These are phyloP conservation scores for Mallotus nudiflorus DNA, from an alignment of 345 rosid species.

Conservation along the genomic window DNA sequence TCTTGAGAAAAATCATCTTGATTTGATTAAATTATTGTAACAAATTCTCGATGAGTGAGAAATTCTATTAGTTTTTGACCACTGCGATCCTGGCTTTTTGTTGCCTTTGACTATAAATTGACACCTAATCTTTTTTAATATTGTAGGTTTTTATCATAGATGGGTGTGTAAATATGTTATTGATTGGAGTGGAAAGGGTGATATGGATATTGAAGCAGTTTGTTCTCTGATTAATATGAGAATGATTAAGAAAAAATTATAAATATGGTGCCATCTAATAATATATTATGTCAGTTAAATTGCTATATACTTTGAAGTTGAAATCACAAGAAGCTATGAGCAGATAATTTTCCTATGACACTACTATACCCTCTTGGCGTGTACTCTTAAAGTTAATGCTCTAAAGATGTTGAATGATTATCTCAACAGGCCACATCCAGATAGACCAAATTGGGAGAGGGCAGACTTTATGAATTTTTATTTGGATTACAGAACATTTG, in stretches of 20 bases:
- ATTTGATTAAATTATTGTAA: background rate
- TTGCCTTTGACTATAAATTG: background rate
- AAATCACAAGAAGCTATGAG: constrained; percentile 3
- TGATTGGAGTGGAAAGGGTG: no score
- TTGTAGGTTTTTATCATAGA: no score
- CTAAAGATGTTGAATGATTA: background rate
- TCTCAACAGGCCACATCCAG: background rate
- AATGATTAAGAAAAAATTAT: no score
- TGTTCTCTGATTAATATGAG: no score
- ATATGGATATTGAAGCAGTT: no score
- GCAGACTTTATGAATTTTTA: background rate
- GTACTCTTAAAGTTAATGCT: background rate
- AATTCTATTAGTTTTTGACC: background rate
- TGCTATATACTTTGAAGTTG: background rate
- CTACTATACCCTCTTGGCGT: background rate
- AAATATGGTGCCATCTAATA: no score
- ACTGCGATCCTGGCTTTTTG: background rate
- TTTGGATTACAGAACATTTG: background rate
- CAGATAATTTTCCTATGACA: background rate
- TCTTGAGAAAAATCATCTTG: background rate
- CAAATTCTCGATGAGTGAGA: background rate
- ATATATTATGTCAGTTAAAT: no score
- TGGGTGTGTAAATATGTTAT: no score
- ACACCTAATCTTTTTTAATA: background rate
- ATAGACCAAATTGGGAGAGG: background rate